Percentiles rank a stretch among this genome's conserved stretches.
phyloP scores from a whole-genome alignment of 2,329 filamentous ascomycete species.

The Colletotrichum agaves region DNA sequence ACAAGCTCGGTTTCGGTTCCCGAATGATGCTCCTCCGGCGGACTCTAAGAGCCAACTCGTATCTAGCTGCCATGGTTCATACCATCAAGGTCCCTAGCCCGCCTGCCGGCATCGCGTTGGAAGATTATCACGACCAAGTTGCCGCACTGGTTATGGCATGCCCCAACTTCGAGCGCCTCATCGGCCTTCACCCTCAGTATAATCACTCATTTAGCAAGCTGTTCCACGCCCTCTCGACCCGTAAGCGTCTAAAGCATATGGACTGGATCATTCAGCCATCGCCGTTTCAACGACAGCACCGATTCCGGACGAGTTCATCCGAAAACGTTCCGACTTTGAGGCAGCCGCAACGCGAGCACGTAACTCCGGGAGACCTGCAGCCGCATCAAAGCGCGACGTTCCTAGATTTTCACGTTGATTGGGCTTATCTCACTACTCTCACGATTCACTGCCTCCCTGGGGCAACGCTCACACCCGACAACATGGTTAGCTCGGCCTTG shows the following conservation, averaged over 20 bases:
- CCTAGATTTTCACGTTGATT: slow-evolving; percentile 62
- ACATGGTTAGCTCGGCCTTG: slow-evolving; percentile 62
- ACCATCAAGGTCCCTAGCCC: slow-evolving; percentile 66
- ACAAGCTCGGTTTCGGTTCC: slow-evolving; percentile 62
- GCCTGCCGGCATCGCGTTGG: slow-evolving; percentile 51
- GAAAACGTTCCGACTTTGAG: slow-evolving; percentile 5
- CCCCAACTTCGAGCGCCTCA: slow-evolving; percentile 70
- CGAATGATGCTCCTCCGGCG: slow-evolving; percentile 67
- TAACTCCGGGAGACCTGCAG: slow-evolving; percentile 52
- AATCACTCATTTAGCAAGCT: slow-evolving; percentile 66
- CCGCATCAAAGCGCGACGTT: slow-evolving; percentile 58
- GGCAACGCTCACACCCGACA: slow-evolving; percentile 63
- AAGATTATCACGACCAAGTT: slow-evolving; percentile 67
- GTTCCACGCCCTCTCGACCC: slow-evolving; percentile 69
- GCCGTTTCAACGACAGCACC: slow-evolving; percentile 49
- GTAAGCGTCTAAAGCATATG: slow-evolving; percentile 66
- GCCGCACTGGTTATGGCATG: slow-evolving; percentile 73
- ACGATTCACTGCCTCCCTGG: slow-evolving; percentile 69
- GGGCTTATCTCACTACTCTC: slow-evolving; percentile 65
- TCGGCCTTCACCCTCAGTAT: slow-evolving; percentile 65
- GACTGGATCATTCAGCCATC: slow-evolving; percentile 65
- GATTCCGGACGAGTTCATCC: slow-evolving; percentile 40
- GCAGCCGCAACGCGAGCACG: slow-evolving; percentile 16
- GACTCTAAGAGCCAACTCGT: slow-evolving; percentile 63
- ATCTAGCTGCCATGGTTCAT: slow-evolving; percentile 65